Percentiles rank a stretch among this genome's conserved stretches.
phyloP scores from a whole-genome alignment of 1,284 basidiomycete species.

The Laetiporus sulphureus region DNA sequence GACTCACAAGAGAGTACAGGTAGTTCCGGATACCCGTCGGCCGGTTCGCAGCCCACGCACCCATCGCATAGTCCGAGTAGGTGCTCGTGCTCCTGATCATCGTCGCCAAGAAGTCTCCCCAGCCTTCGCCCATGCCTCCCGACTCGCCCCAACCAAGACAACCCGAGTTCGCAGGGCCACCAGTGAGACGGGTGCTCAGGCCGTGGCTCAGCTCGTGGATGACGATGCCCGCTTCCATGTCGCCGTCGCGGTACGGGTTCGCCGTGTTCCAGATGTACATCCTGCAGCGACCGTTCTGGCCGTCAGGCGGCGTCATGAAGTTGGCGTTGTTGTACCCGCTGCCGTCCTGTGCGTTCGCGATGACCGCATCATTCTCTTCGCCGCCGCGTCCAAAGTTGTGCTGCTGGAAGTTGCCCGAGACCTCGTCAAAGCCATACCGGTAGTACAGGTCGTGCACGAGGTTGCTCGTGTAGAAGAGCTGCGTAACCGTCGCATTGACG shows the following conservation, averaged over 20 bases:
- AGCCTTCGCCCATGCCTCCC: conserved; percentile 95
- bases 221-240: conserved; percentile 91
- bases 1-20: conserved; percentile 64
- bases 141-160: conserved; percentile 95
- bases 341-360: conserved; percentile 93
- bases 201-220: conserved; percentile 90
- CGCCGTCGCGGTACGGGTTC: conserved; percentile 87
- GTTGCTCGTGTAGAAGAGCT: conserved; percentile 93
- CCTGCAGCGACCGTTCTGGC: conserved; percentile 81
- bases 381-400: conserved; percentile 93
- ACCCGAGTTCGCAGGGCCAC: conserved; percentile 88
- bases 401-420: conserved; percentile 95
- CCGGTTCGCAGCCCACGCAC: conserved; percentile 87
- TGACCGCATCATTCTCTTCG: conserved; percentile 81
- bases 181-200: conserved; percentile 88
- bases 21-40: conserved; percentile 82
- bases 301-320: conserved; percentile 77
- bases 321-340: conserved; percentile 85
- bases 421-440: conserved; percentile 81
- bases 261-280: conserved; percentile 97
- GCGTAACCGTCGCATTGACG: conserved; percentile 81
- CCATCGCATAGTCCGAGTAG: conserved; percentile 85
- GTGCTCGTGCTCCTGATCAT: conserved; percentile 69
- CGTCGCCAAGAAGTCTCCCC: conserved; percentile 88
- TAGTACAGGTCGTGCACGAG: conserved; percentile 74